Evolutionary conservation across 2,329 filamentous ascomycete genomes (phyloP).

Genomic region (Cladosporium sp.): DNA sequence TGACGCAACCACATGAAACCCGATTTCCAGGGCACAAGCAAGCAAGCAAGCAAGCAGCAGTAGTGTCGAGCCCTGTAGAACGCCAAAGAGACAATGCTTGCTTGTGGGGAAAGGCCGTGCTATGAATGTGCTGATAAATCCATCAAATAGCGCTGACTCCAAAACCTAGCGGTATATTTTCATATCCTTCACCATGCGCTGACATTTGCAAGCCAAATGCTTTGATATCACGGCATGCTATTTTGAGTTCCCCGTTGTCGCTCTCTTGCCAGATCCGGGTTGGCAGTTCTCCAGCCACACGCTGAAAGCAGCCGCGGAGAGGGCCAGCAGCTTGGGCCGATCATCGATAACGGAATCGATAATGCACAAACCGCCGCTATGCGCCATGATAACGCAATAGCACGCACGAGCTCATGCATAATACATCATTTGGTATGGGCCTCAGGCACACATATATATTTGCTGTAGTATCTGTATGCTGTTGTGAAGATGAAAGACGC

Average conservation of each 20-base stretch:
- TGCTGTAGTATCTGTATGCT: too few species aligned
- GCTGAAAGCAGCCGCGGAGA: background rate
- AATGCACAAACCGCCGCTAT: background rate
- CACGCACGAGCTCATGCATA: conserved; percentile 2
- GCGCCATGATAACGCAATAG: conserved; percentile 6
- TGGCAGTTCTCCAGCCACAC: background rate
- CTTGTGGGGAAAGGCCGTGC: background rate
- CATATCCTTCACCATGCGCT: too few species aligned
- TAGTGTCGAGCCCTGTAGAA: background rate
- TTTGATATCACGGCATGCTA: background rate
- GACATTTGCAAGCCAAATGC: background rate
- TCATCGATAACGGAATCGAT: conserved; percentile 1
- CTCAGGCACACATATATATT: background rate
- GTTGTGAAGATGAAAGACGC: too few species aligned
- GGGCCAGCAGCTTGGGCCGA: background rate
- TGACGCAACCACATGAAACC: background rate
- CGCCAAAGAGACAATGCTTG: background rate
- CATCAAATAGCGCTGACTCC: too few species aligned
- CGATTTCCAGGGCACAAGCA: background rate
- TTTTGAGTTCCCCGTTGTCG: background rate
- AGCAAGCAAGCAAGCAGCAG: background rate
- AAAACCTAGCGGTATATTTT: too few species aligned
- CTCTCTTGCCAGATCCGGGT: background rate
- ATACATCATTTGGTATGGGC: background rate
- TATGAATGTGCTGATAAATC: background rate